Percentiles rank a stretch among this genome's conserved stretches.
Conservation (phyloP, 1,284 basidiomycete genomes). For the Tremellales sp. region DNA sequence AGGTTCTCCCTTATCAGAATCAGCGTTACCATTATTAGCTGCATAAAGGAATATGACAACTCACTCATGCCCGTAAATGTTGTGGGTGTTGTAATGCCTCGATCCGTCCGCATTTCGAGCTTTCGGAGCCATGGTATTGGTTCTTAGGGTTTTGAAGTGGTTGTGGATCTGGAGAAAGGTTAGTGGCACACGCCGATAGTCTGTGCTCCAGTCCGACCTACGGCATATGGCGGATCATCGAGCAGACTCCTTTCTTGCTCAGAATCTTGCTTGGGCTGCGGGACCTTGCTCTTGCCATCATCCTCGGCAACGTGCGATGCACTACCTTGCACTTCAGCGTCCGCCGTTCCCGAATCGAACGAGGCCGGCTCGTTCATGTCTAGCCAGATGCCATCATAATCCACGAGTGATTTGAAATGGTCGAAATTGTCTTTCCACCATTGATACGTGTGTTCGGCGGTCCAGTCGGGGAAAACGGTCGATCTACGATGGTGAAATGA, state of each 20-base stretch:
- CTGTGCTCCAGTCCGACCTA: too few species aligned
- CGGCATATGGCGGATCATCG: slow-evolving; percentile 21
- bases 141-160: background rate
- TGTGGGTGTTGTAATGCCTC: slow-evolving; percentile 2
- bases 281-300: too few species aligned
- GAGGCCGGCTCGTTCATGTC: slow-evolving; percentile 57
- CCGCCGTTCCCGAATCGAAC: slow-evolving; percentile 6
- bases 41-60: too few species aligned
- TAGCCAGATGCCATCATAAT: slow-evolving; percentile 66
- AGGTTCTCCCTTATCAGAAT: too few species aligned
- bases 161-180: background rate
- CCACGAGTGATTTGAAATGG: slow-evolving; percentile 56
- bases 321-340: slow-evolving; percentile 59
- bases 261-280: too few species aligned
- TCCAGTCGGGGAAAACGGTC: slow-evolving; percentile 66
- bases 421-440: slow-evolving; percentile 57
- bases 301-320: background rate
- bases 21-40: too few species aligned
- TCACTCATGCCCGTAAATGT: background rate
- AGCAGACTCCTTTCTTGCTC: too few species aligned
- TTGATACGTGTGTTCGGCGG: slow-evolving; percentile 56
- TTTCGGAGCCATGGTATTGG: background rate
- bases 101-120: background rate
- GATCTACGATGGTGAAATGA: too few species aligned
- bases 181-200: too few species aligned